Conservation (phyloP, 768 basidiomycete species). For the Pleurotus sapidus region DNA sequence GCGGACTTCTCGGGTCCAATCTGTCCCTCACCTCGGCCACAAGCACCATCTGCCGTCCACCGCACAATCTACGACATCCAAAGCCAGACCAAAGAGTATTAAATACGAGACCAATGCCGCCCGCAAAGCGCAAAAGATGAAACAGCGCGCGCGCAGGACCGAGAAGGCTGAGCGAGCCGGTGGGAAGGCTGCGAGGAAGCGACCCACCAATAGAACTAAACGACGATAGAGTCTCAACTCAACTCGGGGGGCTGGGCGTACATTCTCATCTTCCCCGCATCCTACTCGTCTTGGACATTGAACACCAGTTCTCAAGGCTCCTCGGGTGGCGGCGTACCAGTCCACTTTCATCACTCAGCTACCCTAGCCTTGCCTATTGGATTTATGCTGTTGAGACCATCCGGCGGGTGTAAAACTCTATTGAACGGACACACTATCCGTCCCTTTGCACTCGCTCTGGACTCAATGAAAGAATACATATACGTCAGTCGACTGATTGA, state of each 20-base stretch:
- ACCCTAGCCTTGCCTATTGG: too few relatives aligned
- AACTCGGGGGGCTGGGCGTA: background rate
- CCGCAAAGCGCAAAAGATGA: slow-evolving; percentile 55
- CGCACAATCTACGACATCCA: slow-evolving; percentile 13
- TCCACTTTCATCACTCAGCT: too few relatives aligned
- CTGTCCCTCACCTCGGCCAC: slow-evolving; percentile 5
- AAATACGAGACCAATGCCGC: slow-evolving; percentile 73
- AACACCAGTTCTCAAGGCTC: too few relatives aligned
- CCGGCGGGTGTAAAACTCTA: too few relatives aligned
- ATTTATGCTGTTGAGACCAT: too few relatives aligned
- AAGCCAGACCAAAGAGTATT: slow-evolving; percentile 31
- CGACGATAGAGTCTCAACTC: slow-evolving; percentile 11
- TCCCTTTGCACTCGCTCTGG: too few relatives aligned
- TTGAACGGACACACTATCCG: too few relatives aligned
- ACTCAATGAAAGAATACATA: too few relatives aligned
- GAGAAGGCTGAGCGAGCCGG: slow-evolving; percentile 76
- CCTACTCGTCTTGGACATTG: too few relatives aligned
- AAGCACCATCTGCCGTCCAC: slow-evolving; percentile 11
- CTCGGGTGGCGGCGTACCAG: too few relatives aligned
- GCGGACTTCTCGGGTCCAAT: slow-evolving; percentile 1
- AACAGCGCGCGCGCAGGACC: slow-evolving; percentile 60
- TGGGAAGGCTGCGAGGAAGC: slow-evolving; percentile 53
- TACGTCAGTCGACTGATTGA: too few relatives aligned
- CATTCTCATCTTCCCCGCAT: too few relatives aligned
- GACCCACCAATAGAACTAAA: slow-evolving; percentile 15